Evolutionary conservation across 768 basidiomycete species (phyloP), one percentile per base, ranked within the genome.

Genomic region (Hericium alpestre): DNA sequence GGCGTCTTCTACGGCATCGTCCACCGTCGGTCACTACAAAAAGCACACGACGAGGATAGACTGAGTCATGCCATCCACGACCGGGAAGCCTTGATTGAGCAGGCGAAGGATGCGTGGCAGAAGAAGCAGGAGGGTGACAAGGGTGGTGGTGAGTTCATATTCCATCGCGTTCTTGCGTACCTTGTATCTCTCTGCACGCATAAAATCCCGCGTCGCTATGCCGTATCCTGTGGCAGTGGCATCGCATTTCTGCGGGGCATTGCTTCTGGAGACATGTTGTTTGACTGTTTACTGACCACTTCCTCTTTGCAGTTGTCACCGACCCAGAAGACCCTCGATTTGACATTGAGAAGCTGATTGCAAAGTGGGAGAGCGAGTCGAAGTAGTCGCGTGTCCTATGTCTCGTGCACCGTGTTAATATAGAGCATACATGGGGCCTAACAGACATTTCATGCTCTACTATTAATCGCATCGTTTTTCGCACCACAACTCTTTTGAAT

Each of bases 311-410:
- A 94, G 93, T 95, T 63, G 76, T 96, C 62, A 87, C 92, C 62
- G 84, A 99, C 77, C 90, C 93, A 43, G 95, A 97, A 65, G 86
- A 97, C 72, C 92, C 95, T 54, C 83, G 81, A 62, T 99, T 97
- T 73, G 93, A 97, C 78, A 77, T 97, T 69, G 95, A 98, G 79
- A 92, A 92, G 72, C 73, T 96, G 59, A 66, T 90, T 69, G 76
- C 78, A 47, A 81, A 83, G 68, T 84, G 83, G 79, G 89, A 90
- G 72, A 82, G 78, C 67, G 82, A 81, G 64, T 79, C 74, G 56
- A 57, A 37, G 25, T 54, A 55, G 51, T 32, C 49, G 54, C 51
- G 48, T 54, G 48, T 58, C 39, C n/a, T 43, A 54, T 25, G 38
- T n/a, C 46, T 39, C 56, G 20, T 47, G 32, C 58, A 55, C 56